Percentiles rank a stretch among this genome's conserved stretches.
These are phyloP conservation scores for Fusarium proliferatum DNA, from an alignment of 2,329 filamentous ascomycete species.

Conservation along the genomic window DNA sequence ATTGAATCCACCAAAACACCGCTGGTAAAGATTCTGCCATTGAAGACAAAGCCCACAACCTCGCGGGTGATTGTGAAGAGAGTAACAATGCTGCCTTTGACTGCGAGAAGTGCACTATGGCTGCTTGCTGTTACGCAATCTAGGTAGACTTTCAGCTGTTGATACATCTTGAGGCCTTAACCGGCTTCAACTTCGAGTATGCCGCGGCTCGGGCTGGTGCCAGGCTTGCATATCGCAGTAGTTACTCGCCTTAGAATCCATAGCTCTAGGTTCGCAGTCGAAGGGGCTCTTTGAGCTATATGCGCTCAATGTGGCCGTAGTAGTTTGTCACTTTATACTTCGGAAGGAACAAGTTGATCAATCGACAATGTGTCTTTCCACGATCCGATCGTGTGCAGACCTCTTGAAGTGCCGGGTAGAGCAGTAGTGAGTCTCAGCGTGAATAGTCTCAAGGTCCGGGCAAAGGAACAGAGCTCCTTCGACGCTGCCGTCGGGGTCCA, in stretches of 20 bases:
- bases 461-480: background rate
- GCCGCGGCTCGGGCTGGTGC: background rate
- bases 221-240: background rate
- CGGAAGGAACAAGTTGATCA: background rate
- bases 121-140: background rate
- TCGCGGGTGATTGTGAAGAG: too few relatives aligned
- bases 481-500: background rate
- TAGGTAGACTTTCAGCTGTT: background rate
- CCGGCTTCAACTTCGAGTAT: accelerated
- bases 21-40: background rate
- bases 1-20: accelerated
- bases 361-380: background rate
- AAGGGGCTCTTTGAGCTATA: background rate
- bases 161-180: background rate
- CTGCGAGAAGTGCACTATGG: background rate
- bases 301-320: background rate
- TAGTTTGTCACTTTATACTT: background rate
- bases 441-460: accelerated
- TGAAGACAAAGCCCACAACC: background rate
- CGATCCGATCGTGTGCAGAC: background rate
- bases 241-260: background rate
- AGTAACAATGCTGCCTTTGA: background rate
- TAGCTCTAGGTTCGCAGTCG: background rate
- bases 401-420: background rate
- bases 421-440: background rate